phyloP scores from a whole-genome alignment of 148 eudicot species.

The Amaranthus palmeri region DNA sequence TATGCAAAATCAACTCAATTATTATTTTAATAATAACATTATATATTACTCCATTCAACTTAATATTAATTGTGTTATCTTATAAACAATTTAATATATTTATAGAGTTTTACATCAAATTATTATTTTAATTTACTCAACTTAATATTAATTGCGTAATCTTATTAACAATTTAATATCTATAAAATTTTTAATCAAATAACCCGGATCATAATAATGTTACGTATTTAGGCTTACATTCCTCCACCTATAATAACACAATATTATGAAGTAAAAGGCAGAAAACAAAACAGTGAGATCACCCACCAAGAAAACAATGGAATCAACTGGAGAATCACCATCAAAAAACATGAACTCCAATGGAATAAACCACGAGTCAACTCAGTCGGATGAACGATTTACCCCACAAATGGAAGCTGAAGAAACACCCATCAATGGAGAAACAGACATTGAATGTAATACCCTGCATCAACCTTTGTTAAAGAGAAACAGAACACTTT shows the following conservation, averaged over 20 bases:
- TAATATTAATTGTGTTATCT: too few relatives aligned
- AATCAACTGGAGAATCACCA: conserved; percentile 5
- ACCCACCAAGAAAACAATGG: conserved; percentile 12
- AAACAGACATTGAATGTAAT: conserved; percentile 48
- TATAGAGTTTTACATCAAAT: too few relatives aligned
- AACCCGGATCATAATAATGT: too few relatives aligned
- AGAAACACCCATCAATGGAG: conserved; percentile 29
- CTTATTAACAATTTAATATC: too few relatives aligned
- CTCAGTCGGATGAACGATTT: background rate
- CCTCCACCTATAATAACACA: background rate
- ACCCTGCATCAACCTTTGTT: conserved; percentile 49
- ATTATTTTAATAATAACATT: too few relatives aligned
- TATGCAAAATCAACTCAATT: too few relatives aligned
- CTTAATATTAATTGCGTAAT: too few relatives aligned
- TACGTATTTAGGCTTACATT: too few relatives aligned
- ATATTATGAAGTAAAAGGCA: background rate
- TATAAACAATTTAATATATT: too few relatives aligned
- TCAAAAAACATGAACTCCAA: background rate
- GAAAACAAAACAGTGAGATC: background rate
- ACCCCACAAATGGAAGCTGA: conserved; percentile 27
- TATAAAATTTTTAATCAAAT: too few relatives aligned
- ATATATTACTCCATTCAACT: too few relatives aligned
- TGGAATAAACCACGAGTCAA: background rate
- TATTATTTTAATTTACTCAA: too few relatives aligned
- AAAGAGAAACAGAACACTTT: conserved; percentile 54